Conservation (phyloP, 179 eudicot species). For the Silene coronaria region DNA sequence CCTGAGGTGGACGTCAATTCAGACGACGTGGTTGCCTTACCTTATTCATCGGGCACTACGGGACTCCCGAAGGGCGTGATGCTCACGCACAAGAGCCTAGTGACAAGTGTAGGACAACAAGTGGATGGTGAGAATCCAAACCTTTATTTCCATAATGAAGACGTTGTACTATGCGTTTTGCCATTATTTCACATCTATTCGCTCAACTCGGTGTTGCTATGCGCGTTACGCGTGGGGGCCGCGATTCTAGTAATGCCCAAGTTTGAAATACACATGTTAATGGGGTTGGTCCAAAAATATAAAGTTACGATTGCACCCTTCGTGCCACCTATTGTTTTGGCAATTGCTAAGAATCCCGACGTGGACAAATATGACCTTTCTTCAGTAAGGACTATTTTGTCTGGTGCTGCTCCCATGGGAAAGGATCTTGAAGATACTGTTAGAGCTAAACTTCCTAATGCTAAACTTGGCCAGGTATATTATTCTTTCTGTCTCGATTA, state of each 20-base stretch:
- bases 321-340: constrained; percentile 87
- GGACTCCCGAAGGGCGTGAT: constrained; percentile 94
- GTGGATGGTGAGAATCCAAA: constrained; percentile 94
- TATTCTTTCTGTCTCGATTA: too few relatives aligned
- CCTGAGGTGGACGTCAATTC: constrained; percentile 47
- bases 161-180: constrained; percentile 69
- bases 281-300: constrained; percentile 60
- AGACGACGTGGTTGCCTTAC: constrained; percentile 81
- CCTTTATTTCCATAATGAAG: constrained; percentile 63
- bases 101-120: constrained; percentile 88
- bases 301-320: constrained; percentile 83
- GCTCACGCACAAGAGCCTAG: constrained; percentile 79
- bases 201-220: constrained; percentile 60
- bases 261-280: constrained; percentile 51
- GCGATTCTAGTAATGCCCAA: constrained; percentile 80
- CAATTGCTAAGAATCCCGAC: constrained; percentile 54
- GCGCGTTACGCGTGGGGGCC: constrained; percentile 71
- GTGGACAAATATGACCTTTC: constrained; percentile 72
- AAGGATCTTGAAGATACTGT: constrained; percentile 85
- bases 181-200: constrained; percentile 87
- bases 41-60: constrained; percentile 92
- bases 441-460: constrained; percentile 71
- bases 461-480: constrained; percentile 84
- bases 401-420: constrained; percentile 96
- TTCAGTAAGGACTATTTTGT: constrained; percentile 56